A percentile compares a stretch with the other conserved stretches of the same genome.
These are phyloP conservation scores for Phytophthora nicotianae DNA, from an alignment of 352 stramenopile species.

Conservation along the genomic window DNA sequence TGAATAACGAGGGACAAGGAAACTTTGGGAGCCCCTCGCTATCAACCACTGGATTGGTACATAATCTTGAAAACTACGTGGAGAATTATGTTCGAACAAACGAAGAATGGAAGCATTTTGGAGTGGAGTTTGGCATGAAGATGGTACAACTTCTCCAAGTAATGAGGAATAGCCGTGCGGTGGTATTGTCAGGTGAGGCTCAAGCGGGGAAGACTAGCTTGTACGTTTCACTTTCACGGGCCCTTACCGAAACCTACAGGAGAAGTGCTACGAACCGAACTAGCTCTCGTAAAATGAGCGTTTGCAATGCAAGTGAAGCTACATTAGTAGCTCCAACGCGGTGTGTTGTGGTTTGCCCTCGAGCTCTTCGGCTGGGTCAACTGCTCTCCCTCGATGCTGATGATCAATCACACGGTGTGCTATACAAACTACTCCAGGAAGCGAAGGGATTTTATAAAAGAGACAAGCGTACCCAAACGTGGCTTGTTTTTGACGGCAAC, in stretches of 20 bases:
- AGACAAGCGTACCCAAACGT: conserved; percentile 42
- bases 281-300: background rate
- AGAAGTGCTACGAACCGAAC: conserved; percentile 1
- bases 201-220: conserved; percentile 64
- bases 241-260: conserved; percentile 29
- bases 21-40: conserved; percentile 2
- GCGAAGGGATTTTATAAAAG: conserved; percentile 38
- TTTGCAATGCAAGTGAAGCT: background rate
- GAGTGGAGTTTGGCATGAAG: conserved; percentile 44
- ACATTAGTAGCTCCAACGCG: conserved; percentile 22
- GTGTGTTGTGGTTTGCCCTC: conserved; percentile 47
- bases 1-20: background rate
- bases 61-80: conserved; percentile 40
- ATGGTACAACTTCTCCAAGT: conserved; percentile 49
- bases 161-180: conserved; percentile 30
- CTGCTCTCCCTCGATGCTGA: conserved; percentile 35
- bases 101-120: conserved; percentile 40
- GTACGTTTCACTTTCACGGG: conserved; percentile 44
- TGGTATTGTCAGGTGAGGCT: conserved; percentile 48
- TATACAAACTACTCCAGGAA: conserved; percentile 49
- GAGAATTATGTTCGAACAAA: conserved; percentile 27
- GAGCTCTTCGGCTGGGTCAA: conserved; percentile 39
- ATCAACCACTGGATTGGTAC: background rate
- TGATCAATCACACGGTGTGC: conserved; percentile 34
- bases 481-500: conserved; percentile 74